Conservation (phyloP, 192 early-diverging fungal species). For the Helicostylum pulchrum region DNA sequence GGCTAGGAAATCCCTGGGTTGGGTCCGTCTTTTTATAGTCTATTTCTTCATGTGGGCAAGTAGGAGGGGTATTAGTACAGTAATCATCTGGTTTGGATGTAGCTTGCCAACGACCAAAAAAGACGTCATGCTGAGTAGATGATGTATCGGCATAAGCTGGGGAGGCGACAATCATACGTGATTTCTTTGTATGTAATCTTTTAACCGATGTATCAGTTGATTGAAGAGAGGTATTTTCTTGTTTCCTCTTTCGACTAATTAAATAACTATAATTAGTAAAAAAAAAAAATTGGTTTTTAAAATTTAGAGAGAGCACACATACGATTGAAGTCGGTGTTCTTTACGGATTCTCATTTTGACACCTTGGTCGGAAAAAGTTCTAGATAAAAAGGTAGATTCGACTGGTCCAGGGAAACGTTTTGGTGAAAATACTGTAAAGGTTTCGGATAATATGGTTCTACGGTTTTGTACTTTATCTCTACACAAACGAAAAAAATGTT, state of each 20-base stretch:
- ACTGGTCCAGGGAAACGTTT: constrained; percentile 92
- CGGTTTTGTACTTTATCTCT: constrained; percentile 21
- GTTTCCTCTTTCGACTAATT: constrained; percentile 11
- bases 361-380: constrained; percentile 92
- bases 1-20: constrained; percentile 3
- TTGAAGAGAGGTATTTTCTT: background rate
- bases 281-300: background rate
- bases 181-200: no score
- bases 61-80: background rate
- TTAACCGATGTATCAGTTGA: no score
- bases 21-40: background rate
- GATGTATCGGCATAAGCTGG: constrained; percentile 1
- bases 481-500: background rate
- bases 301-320: background rate
- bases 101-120: constrained; percentile 17
- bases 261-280: background rate
- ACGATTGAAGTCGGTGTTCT: constrained; percentile 56
- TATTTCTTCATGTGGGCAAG: background rate
- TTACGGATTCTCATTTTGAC: constrained; percentile 91
- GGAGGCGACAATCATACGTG: background rate
- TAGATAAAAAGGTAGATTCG: constrained; percentile 83
- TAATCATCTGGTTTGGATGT: background rate
- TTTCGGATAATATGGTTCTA: constrained; percentile 65
- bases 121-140: constrained; percentile 2
- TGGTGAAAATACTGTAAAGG: constrained; percentile 78